Base-by-base conservation (phyloP, 176 grass and related monocot species). In the Pontederia crassipes region DNA sequence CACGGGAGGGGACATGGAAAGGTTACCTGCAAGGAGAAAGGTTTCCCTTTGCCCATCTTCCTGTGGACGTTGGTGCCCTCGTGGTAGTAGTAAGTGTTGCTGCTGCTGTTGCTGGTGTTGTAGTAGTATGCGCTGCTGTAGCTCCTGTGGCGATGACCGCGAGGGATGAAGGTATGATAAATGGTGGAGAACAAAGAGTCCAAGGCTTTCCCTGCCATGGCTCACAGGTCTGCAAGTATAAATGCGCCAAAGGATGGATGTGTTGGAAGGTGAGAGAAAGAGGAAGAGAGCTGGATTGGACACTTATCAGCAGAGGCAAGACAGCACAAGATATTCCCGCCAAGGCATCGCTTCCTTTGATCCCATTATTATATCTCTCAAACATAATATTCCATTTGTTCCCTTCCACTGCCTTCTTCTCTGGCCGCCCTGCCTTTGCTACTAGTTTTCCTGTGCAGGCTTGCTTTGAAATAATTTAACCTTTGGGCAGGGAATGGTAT, bases 141-240 rank as follows among this genome's bases (percentile, higher is more conserved):
- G 2, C 20, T 60, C 56, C 16, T 11, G 45, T 52, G 2, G 7
- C 10, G 57, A 12, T 72, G 24, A 10, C 27, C 11, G 5, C 49
- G 58, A 53, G 26, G 17, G 32, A 26, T 15, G 17, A 53, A 47
- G 3, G 59, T 13, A 28, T 18, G 9, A 20, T 48, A 74, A 11
- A 74, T 52, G 35, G 50, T 28, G 8, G 60, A 46, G 50, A 74
- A 45, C 48, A 56, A 32, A 18, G 60, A 64, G 50, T 32, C 28
- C 14, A 74, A 5, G 29, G 59, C 71, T 55, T 60, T 64, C 20
- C 71, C 71, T 29, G 49, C 70, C 49, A 72, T 72, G 70, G 57
- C 47, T 61, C 4, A 35, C 46, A 16, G 57, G 7, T 28, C 15
- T 53, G 49, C 28, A 28, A 48, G 35, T 62, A 35, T 61, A 61